Evolutionary conservation across 345 rosid species (phyloP), one percentile per base, ranked within the genome.

Genomic region (Camelina sativa): DNA sequence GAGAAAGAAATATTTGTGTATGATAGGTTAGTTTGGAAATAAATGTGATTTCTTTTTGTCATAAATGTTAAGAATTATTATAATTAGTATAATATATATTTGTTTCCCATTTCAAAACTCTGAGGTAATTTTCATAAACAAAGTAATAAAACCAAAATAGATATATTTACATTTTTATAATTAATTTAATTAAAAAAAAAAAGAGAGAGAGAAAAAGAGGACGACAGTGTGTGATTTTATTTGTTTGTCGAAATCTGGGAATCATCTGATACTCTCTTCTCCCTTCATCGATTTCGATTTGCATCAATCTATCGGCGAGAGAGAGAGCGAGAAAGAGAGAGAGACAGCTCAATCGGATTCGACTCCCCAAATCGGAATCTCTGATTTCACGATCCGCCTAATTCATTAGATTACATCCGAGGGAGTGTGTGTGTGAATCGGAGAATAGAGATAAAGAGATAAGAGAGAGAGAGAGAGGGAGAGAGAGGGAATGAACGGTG

Each of bases 231-330:
- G 74, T 43, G 62, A 52, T 68, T 76, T 69, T 54, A 62, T 75
- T 75, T 75, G 66, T 70, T 76, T 69, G 64, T 76, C 79, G 79
- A 76, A 62, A 69, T 76, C 79, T 62, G 70, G 11, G 66, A 76
- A 76, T 63, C 71, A 62, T 76, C 53, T 76, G 63, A 61, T 74
- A 68, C 54, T 43, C 55, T 46, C 43, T 40, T 28, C 30, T 28
- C 30, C 44, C 64, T 55, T 11, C 12, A 46, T 43, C 52, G 64
- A 34, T 34, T 28, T 77, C 61, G 54, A 56, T 70, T 70, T 30
- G 58, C 64, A 71, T 3, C 41, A 75, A 58, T 37, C 50, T n/a
- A 70, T 25, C 30, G 48, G 61, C 66, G 44, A 20, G 43, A 40
- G 70, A 52, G 30, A 28, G 30, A 28, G 30, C 1, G 22, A 22